Conservation (phyloP, 768 basidiomycete genomes). For the Psilocybe cubensis region DNA sequence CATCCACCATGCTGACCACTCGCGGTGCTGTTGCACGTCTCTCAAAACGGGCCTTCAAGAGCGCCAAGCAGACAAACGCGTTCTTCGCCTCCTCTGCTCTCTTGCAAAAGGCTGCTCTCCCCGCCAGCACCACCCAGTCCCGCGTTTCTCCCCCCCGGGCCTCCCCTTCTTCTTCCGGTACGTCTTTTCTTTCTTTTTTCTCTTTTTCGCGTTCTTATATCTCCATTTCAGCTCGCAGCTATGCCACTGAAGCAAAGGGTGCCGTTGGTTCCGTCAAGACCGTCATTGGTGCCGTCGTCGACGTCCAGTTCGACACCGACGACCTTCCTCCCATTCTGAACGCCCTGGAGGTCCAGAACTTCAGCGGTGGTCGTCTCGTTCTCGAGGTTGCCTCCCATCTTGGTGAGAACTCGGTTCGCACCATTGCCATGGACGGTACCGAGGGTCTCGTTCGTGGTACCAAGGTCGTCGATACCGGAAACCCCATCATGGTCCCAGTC, state of each 20-base stretch:
- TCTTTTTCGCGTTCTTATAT: slow-evolving; percentile 25
- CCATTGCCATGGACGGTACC: slow-evolving; percentile 99
- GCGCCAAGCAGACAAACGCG: slow-evolving; percentile 74
- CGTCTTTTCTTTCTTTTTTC: slow-evolving; percentile 17
- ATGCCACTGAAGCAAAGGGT: slow-evolving; percentile 87
- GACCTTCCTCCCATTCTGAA: slow-evolving; percentile 97
- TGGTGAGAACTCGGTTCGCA: slow-evolving; percentile 98
- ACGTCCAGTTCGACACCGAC: slow-evolving; percentile 97
- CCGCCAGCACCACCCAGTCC: slow-evolving; percentile 48
- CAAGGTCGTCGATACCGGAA: slow-evolving; percentile 95
- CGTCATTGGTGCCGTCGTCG: slow-evolving; percentile 99
- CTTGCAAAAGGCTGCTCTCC: slow-evolving; percentile 56
- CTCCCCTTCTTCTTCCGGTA: slow-evolving; percentile 57
- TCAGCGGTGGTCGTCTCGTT: slow-evolving; percentile 94
- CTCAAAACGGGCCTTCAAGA: slow-evolving; percentile 81
- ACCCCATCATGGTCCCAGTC: slow-evolving; percentile 96
- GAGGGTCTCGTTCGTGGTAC: slow-evolving; percentile 99
- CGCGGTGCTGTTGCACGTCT: slow-evolving; percentile 87
- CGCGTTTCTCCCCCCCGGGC: slow-evolving; percentile 49
- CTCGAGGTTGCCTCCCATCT: slow-evolving; percentile 99
- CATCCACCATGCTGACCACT: slow-evolving; percentile 78
- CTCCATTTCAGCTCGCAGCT: slow-evolving; percentile 64
- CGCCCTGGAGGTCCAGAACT: slow-evolving; percentile 96
- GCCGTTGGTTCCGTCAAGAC: slow-evolving; percentile 88
- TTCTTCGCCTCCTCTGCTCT: slow-evolving; percentile 80